Evolutionary conservation across 2,329 filamentous ascomycete genomes (phyloP), one percentile per base, ranked within the genome.

Genomic region (Xenoacremonium recifei): DNA sequence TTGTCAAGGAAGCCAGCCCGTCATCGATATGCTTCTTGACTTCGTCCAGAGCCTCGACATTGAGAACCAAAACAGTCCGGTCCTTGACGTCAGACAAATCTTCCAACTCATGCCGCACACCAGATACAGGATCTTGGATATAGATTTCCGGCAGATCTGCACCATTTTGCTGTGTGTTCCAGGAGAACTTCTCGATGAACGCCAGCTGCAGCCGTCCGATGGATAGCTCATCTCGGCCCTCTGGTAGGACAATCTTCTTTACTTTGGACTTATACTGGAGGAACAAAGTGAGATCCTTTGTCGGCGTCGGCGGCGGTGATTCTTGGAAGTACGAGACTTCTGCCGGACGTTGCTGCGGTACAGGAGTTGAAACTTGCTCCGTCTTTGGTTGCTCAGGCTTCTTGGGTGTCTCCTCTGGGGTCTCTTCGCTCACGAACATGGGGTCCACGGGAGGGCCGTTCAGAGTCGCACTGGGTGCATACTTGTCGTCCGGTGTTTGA

Each of bases 111-210:
- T 99, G 92, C 13, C 93, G 85, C n/a, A 99, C 87, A 1, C 93
- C 93, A 7, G 93, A 97, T 3, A 96, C 79, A 0, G 91, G 86
- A 62, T 99, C 93, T 64, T 99, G 93, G 13, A 99, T 93, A 63
- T 99, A 96, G 13, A 99, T 97, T 57, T 99, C 93, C 0, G 93
- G 93, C 34, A 99, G 70, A 61, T 99, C 93, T 12, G 83, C 81
- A 6, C 93, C 93, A 57, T 96, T 95, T 47, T 89, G 86, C 55
- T 97, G 91, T 1, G 92, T 96, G 57, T 96, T 97, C 91, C 95
- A 99, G 0, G 92, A 93, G 61, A 99, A 99, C 63, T 96, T 99
- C 55, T 99, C 93, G 55, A 99, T 99, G 57, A 99, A 99, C 1
- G 93, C 92, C 20, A 99, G 77, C 64, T 99, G 92, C 44, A 99